Evolutionary conservation across 345 rosid species (phyloP), one percentile per base, ranked within the genome.

Genomic region (Toxicodendron radicans): DNA sequence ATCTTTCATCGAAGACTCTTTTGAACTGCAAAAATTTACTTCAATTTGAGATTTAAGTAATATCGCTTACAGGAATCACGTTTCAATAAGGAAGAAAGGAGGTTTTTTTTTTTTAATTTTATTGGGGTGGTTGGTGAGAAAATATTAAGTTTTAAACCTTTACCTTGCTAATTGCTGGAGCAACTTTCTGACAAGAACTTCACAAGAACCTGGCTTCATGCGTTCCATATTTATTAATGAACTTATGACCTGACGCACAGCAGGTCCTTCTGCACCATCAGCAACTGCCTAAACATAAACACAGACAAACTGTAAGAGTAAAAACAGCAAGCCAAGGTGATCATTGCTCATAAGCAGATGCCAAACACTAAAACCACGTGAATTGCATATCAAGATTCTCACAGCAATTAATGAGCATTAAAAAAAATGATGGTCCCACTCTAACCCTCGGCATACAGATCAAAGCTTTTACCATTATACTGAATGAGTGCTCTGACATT

Each of bases 131-230:
- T 27, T 66, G 20, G 5, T 51, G 12, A 51, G 54, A n/a, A 60
- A 63, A 64, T 48, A 32, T 12, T 2, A 64, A 49, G 7, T 16
- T 64, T 60, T 59, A 52, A 13, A 77, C 30, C n/a, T n/a, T n/a
- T n/a, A n/a, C n/a, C 97, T 95, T 83, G 92, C 85, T 78, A 92
- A 74, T 76, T 75, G 87, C 83, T 87, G 91, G 45, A 95, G 87
- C 85, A 95, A 80, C 83, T 68, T 87, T 73, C 91, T 86, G 54
- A 90, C 73, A 69, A 92, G 78, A 57, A 85, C 87, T 78, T 92
- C 99, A 80, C 88, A 85, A 65, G 99, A 91, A 76, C 97, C 99
- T 57, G 94, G 91, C 81, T 80, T 88, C 68, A 71, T 61, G 21
- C 85, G 89, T 81, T 95, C 99, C 93, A 95, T 87, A 65, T 74